phyloP scores from a whole-genome alignment of 1,284 basidiomycete species.

The Papiliotrema flavescens region DNA sequence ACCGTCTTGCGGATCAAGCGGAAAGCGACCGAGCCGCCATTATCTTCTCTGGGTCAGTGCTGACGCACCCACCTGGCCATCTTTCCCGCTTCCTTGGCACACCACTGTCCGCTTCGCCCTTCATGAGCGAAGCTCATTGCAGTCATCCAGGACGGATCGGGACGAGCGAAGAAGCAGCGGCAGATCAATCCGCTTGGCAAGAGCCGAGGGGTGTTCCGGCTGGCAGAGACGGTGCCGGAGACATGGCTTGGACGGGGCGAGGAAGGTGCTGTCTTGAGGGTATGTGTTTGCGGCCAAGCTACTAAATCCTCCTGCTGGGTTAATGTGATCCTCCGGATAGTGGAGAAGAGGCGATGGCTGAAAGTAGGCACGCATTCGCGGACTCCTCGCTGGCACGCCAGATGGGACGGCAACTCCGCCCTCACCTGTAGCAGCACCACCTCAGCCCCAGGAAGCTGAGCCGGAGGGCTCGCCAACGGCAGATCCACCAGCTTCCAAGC shows the following conservation, averaged over 20 bases:
- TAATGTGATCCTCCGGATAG: not conserved
- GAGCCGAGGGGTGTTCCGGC: constrained; percentile 43
- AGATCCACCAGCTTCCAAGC: too few species aligned
- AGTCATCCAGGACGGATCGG: constrained; percentile 43
- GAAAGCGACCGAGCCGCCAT: constrained; percentile 47
- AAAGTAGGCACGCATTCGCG: constrained; percentile 19
- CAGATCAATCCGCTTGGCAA: constrained; percentile 10
- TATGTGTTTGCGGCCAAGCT: too few species aligned
- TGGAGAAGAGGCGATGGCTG: not conserved
- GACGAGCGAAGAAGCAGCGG: constrained; percentile 23
- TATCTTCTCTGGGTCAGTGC: constrained; percentile 42
- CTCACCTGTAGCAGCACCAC: too few species aligned
- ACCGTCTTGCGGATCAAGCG: constrained; percentile 50
- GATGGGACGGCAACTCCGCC: too few species aligned
- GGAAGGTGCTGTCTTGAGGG: constrained; percentile 43
- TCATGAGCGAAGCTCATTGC: not conserved
- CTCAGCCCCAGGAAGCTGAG: too few species aligned
- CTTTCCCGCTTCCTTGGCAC: not conserved
- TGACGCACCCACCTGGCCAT: not conserved
- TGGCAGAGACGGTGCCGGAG: constrained; percentile 49
- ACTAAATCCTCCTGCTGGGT: not conserved
- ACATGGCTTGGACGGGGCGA: constrained; percentile 43
- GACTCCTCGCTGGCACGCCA: constrained; percentile 12
- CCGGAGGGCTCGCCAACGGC: too few species aligned
- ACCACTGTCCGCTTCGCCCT: not conserved